Evolutionary conservation across 805 yeast genomes (phyloP), one percentile per base, ranked within the genome.

Genomic region (Yamadazyma olivae): DNA sequence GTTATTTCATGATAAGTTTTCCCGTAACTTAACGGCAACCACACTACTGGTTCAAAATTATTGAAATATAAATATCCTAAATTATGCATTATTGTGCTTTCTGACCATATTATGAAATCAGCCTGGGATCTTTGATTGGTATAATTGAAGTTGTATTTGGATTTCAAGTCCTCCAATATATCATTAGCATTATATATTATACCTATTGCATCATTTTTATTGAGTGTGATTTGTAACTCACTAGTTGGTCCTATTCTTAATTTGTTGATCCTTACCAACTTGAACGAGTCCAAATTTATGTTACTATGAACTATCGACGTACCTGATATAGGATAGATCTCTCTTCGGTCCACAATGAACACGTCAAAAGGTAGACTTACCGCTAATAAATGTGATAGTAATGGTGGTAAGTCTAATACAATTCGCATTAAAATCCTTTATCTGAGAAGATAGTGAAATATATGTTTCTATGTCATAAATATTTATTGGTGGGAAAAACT

Each of bases 351-450:
- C 8, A 33, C 27, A 3, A 33, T 20, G 8, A 27, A 21, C 5
- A 33, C 17, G 3, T 27, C 20, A 10, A 17, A 13, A n/a, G 27
- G 27, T 15, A 33, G 13, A 14, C 27, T 28, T 4, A 17, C 19
- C 16, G 27, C 36, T 5, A 33, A 14, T 9, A 33, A 8, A 15
- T 33, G 36, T 4, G 36, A 16, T 15, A 33, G 10, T 17, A 33
- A 31, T 15, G 36, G 36, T 12, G 36, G 36, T 15, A 33, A 15
- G 20, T 33, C 36, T 8, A 33, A 20, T 10, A 27, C 36, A 15
- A 33, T 8, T 9, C 21, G 24, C 36, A 33, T 31, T n/a, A 27
- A 14, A 20, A n/a, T n/a, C n/a, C n/a, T n/a, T n/a, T n/a, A n/a
- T n/a, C n/a, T n/a, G n/a, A n/a, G n/a, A n/a, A n/a, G n/a, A n/a